Evolutionary conservation across 208 protist species (phyloP), one percentile per base, ranked within the genome.

Genomic region (Herpetomonas samuelpessoai): DNA sequence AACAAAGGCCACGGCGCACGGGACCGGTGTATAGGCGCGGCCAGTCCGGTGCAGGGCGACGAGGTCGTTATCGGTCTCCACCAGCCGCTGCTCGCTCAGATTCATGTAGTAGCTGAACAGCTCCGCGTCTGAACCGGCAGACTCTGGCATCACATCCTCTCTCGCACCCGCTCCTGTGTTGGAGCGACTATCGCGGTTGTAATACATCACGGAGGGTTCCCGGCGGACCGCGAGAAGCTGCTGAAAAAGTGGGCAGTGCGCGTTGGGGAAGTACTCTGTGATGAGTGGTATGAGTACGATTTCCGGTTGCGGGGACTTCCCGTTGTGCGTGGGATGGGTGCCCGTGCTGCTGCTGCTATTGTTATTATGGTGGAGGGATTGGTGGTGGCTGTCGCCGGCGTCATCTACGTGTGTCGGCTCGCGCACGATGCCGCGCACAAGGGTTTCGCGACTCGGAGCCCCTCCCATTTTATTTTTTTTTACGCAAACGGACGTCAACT

Each of bases 101-200:
- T 69, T 74, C 73, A 89, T 83, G 69, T 82, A 89, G 59, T 62
- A 71, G 48, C 69, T 74, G 71, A 83, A 89, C 1, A 86, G 51
- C 18, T 81, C 78, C 57, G 65, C 54, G 54, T 83, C 78, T 2
- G 61, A 68, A 21, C 70, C 30, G 51, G 57, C 29, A 27, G 64
- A 24, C 35, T 27, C 49, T 22, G 28, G 65, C 46, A 66, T 62
- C 16, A 68, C 56, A 49, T 73, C 53, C 30, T 70, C 64, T 60
- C 71, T 60, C 19, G 55, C 35, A 41, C 35, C 35, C 35, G 9
- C 35, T 1, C 58, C 35, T 0, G 55, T 30, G 46, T 29, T 74
- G 67, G 65, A 66, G 19, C 64, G 62, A 19, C 65, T 57, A 54
- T 80, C 78, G 19, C 65, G 53, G 59, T 80, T 74, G 63, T 84